Conservation (phyloP, 2,329 filamentous ascomycete genomes). For the Colletotrichum liriopes region DNA sequence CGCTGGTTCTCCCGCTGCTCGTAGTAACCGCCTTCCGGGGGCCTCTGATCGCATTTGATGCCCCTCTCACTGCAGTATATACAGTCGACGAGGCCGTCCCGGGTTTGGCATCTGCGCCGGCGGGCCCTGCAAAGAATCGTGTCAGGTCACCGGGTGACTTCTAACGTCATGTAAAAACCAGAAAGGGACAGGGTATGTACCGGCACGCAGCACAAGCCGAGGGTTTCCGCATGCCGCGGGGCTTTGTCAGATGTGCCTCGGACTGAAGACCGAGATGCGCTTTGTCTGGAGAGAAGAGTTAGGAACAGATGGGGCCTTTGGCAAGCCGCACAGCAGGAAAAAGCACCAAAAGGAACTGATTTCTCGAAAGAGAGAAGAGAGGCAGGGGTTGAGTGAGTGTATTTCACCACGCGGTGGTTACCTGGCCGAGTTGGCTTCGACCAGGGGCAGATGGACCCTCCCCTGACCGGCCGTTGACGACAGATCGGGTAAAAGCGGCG, state of each 20-base stretch:
- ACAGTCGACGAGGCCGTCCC: slow-evolving; percentile 60
- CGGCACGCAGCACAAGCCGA: slow-evolving; percentile 44
- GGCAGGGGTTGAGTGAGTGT: slow-evolving; percentile 1
- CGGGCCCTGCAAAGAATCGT: slow-evolving; percentile 32
- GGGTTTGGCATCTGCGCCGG: slow-evolving; percentile 41
- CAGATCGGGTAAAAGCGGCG: slow-evolving; percentile 35
- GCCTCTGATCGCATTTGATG: slow-evolving; percentile 63
- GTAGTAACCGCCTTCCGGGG: slow-evolving; percentile 42
- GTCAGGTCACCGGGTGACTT: slow-evolving; percentile 29
- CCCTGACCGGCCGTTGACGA: slow-evolving; percentile 12
- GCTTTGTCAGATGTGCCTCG: slow-evolving; percentile 12
- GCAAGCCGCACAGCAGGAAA: neutral
- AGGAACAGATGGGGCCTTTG: slow-evolving; percentile 9
- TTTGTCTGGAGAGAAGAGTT: neutral
- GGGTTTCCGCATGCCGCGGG: slow-evolving; percentile 43
- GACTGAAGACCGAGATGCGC: slow-evolving; percentile 28
- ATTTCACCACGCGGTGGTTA: slow-evolving; percentile 34
- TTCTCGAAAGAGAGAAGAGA: neutral
- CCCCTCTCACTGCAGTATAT: slow-evolving; percentile 65
- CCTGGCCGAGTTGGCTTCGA: slow-evolving; percentile 23
- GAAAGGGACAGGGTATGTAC: slow-evolving; percentile 34
- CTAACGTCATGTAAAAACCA: neutral
- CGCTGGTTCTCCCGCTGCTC: slow-evolving; percentile 41
- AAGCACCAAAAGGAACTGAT: neutral
- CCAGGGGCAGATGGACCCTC: slow-evolving; percentile 5